These are phyloP conservation scores for Euptelea pleiosperma DNA, from an alignment of 164 flowering plant species.

Conservation along the genomic window DNA sequence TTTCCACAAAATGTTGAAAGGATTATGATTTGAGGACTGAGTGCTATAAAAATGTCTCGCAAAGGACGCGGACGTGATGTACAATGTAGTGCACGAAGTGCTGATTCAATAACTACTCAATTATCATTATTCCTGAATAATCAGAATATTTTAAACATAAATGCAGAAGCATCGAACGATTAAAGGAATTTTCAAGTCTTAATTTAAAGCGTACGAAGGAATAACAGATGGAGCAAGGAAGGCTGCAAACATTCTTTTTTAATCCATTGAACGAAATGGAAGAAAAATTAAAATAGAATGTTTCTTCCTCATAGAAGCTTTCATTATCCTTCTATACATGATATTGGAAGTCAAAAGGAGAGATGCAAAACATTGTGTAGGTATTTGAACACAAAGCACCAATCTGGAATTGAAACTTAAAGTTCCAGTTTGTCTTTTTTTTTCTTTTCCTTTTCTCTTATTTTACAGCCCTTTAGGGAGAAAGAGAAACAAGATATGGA, in stretches of 20 bases:
- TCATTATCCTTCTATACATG: constrained; percentile 22
- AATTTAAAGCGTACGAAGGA: too few species aligned
- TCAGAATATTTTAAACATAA: too few species aligned
- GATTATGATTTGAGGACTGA: too few species aligned
- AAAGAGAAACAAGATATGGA: constrained; percentile 26
- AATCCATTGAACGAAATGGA: not conserved
- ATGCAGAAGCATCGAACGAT: too few species aligned
- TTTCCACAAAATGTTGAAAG: too few species aligned
- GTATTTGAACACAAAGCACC: constrained; percentile 20
- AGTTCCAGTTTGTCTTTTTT: not conserved
- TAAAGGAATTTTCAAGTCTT: too few species aligned
- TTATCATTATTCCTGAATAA: too few species aligned
- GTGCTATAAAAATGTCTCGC: too few species aligned
- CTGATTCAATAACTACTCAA: too few species aligned
- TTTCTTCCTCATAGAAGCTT: not conserved
- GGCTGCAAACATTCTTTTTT: not conserved
- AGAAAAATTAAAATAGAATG: not conserved
- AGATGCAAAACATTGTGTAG: not conserved
- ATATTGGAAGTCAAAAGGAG: not conserved
- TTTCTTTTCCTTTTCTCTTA: constrained; percentile 7
- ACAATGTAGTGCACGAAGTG: too few species aligned
- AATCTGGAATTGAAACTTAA: constrained; percentile 13
- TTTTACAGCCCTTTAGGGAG: constrained; percentile 37
- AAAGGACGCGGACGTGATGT: too few species aligned
- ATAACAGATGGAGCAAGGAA: too few species aligned